phyloP scores from a whole-genome alignment of 1,139 yeast species.

The Pichia sp. region DNA sequence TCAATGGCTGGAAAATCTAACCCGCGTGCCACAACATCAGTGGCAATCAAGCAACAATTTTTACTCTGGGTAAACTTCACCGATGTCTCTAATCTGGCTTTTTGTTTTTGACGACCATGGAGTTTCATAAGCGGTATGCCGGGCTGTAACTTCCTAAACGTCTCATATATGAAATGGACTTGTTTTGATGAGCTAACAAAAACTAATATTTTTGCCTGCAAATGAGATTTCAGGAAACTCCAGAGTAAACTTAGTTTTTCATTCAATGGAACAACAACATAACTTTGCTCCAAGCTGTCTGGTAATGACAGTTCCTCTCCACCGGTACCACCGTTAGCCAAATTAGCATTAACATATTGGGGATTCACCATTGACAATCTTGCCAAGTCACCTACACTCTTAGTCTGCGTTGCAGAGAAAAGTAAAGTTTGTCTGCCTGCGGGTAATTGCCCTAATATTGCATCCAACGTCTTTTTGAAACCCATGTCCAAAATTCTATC shows the following conservation, averaged over 20 bases:
- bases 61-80: constrained; percentile 81
- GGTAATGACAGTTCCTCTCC: constrained; percentile 66
- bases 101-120: constrained; percentile 94
- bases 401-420: constrained; percentile 92
- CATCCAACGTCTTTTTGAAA: constrained; percentile 82
- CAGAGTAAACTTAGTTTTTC: constrained; percentile 84
- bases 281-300: constrained; percentile 76
- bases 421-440: constrained; percentile 81
- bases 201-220: constrained; percentile 79
- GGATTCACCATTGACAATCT: constrained; percentile 82
- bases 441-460: constrained; percentile 78
- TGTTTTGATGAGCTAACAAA: constrained; percentile 92
- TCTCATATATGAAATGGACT: constrained; percentile 88
- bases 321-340: constrained; percentile 25
- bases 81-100: constrained; percentile 86
- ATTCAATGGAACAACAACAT: constrained; percentile 62
- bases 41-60: constrained; percentile 85
- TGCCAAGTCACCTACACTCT: constrained; percentile 81
- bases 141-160: constrained; percentile 88
- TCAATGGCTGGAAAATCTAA: constrained; percentile 95
- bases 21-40: constrained; percentile 97
- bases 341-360: constrained; percentile 56
- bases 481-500: constrained; percentile 98
- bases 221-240: constrained; percentile 86
- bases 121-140: constrained; percentile 90